These are phyloP conservation scores for Salix purpurea DNA, from an alignment of 345 rosid species.

Conservation along the genomic window DNA sequence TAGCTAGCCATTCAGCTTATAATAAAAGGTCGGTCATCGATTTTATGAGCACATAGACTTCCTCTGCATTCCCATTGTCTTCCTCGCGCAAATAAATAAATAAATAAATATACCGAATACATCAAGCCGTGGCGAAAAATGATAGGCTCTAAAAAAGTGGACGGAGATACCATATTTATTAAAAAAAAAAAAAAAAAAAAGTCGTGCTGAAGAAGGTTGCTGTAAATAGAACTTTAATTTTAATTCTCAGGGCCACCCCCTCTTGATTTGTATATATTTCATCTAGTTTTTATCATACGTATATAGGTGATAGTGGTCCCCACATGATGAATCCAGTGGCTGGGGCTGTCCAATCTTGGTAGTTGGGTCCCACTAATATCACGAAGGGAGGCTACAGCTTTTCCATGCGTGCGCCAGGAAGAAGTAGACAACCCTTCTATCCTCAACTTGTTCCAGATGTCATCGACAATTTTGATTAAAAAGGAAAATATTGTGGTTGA, in stretches of 20 bases:
- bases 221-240: neutral
- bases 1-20: neutral
- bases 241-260: neutral
- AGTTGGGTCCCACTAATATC: neutral
- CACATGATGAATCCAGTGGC: constrained; percentile 12
- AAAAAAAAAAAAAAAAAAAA: neutral
- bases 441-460: neutral
- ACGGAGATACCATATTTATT: neutral
- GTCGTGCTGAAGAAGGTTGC: constrained; percentile 14
- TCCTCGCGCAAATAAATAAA: neutral
- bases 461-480: neutral
- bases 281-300: neutral
- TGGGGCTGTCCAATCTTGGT: constrained; percentile 1
- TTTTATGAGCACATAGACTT: neutral
- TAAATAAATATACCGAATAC: neutral
- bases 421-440: too few relatives aligned
- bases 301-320: neutral
- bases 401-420: neutral
- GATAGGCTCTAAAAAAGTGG: neutral
- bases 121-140: neutral
- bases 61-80: neutral
- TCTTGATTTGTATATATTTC: neutral
- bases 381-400: neutral
- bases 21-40: neutral
- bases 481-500: neutral